Conservation (phyloP, 116 monocot species). For the Phalaenopsis hybrid region DNA sequence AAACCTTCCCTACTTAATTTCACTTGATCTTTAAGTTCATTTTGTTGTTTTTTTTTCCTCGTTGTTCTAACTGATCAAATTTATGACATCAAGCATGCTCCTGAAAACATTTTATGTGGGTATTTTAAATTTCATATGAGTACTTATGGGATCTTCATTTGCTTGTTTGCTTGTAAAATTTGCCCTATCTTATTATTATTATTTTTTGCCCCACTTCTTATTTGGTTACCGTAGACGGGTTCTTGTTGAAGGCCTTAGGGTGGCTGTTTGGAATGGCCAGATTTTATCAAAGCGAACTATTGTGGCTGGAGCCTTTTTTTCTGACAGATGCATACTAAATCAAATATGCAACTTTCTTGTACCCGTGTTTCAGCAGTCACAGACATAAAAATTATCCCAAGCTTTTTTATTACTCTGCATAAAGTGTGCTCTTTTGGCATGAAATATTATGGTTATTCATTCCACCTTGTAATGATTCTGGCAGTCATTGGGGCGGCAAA, state of each 20-base stretch:
- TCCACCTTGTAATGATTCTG: background rate
- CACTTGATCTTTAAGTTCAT: too few relatives aligned
- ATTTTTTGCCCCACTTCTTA: background rate
- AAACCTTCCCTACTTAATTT: too few relatives aligned
- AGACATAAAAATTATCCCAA: background rate
- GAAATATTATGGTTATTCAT: background rate
- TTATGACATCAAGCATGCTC: too few relatives aligned
- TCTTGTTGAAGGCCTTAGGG: background rate
- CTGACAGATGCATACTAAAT: background rate
- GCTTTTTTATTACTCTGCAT: background rate
- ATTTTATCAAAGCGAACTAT: too few relatives aligned
- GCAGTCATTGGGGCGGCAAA: background rate
- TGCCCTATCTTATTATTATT: background rate
- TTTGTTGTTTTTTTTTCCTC: too few relatives aligned
- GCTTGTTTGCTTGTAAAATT: too few relatives aligned
- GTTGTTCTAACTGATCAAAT: too few relatives aligned
- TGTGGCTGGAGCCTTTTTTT: too few relatives aligned
- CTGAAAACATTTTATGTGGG: too few relatives aligned
- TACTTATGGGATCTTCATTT: background rate
- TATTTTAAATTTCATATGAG: too few relatives aligned
- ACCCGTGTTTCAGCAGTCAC: background rate
- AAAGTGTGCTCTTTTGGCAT: background rate
- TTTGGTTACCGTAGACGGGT: background rate
- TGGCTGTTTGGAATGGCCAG: too few relatives aligned
- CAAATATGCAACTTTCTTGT: background rate